Evolutionary conservation across 169 alveolate genomes (phyloP).

Genomic region (Theileria equi): DNA sequence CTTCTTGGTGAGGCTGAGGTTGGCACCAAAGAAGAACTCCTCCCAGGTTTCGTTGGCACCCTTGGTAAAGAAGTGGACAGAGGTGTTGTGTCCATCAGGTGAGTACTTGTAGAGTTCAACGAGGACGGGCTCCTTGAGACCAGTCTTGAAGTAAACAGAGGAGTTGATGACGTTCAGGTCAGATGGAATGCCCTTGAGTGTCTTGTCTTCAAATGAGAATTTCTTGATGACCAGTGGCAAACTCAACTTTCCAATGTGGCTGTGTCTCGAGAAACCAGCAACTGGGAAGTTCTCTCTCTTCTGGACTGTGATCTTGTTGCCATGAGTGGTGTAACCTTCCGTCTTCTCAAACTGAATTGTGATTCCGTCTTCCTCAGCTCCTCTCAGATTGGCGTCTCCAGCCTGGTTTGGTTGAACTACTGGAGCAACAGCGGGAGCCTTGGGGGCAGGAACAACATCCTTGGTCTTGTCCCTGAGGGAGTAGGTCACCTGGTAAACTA

Average conservation of each 20-base stretch:
- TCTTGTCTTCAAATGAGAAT: neutral
- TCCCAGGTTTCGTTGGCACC: too few species aligned
- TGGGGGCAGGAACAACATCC: too few species aligned
- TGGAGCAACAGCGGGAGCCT: too few species aligned
- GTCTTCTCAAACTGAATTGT: neutral
- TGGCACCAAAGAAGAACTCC: too few species aligned
- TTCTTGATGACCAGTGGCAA: neutral
- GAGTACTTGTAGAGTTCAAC: too few species aligned
- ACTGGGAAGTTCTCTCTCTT: constrained; percentile 3
- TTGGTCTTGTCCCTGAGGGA: too few species aligned
- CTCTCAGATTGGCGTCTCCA: neutral
- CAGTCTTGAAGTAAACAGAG: constrained; percentile 10
- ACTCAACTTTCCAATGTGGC: constrained; percentile 2
- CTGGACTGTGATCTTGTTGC: neutral
- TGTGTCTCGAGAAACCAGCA: neutral
- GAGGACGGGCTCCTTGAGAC: too few species aligned
- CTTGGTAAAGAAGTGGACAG: too few species aligned
- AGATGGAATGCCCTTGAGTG: neutral
- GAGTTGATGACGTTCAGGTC: constrained; percentile 6
- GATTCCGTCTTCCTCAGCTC: neutral
- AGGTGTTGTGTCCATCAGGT: too few species aligned
- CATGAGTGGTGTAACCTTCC: neutral
- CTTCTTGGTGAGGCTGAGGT: too few species aligned
- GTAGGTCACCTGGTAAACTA: too few species aligned
- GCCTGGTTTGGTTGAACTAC: too few species aligned